Percentiles rank a stretch among this genome's conserved stretches.
Evolutionary conservation across 140 eudicot genomes (phyloP).

Genomic region (Bidens hawaiensis): DNA sequence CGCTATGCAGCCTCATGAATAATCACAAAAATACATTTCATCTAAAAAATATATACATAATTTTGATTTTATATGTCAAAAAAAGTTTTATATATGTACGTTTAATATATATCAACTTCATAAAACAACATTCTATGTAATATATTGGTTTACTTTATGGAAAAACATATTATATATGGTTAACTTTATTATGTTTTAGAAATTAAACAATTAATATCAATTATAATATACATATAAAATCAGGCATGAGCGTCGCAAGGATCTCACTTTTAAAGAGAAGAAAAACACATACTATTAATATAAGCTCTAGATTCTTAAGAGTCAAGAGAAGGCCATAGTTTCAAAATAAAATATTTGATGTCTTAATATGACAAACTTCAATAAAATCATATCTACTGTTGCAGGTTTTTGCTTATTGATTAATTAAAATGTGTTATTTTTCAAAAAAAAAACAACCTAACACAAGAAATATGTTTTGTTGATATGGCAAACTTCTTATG

Average conservation of each 20-base stretch:
- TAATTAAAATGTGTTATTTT: too few relatives aligned
- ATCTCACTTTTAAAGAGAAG: not conserved
- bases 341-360: not conserved
- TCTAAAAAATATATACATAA: not conserved
- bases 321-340: constrained; percentile 7
- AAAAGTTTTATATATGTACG: not conserved
- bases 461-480: not conserved
- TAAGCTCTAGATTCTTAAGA: not conserved
- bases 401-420: too few relatives aligned
- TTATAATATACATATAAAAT: not conserved
- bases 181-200: not conserved
- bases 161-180: too few relatives aligned
- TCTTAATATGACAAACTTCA: not conserved
- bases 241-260: not conserved
- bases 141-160: not conserved
- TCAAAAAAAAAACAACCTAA: not conserved
- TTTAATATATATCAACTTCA: too few relatives aligned
- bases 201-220: not conserved
- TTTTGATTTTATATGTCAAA: not conserved
- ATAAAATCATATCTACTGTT: too few relatives aligned
- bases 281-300: not conserved
- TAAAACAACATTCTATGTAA: too few relatives aligned
- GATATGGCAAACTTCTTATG: too few relatives aligned
- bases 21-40: not conserved
- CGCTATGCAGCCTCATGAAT: constrained; percentile 21